phyloP scores from a whole-genome alignment of 768 basidiomycete species.

The Kwoniella pini region DNA sequence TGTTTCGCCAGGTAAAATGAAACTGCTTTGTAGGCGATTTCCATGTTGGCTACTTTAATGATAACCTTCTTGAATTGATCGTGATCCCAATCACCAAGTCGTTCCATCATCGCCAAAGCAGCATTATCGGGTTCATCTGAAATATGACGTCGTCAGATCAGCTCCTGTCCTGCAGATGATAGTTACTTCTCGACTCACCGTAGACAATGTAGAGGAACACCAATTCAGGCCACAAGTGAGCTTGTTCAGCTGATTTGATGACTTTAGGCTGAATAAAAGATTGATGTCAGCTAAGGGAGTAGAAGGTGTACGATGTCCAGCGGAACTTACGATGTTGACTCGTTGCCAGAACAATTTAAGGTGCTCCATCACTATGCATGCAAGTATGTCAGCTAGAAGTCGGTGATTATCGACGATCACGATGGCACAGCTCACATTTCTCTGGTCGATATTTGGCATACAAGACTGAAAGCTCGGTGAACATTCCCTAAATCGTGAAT shows the following conservation, averaged over 20 bases:
- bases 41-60: constrained; percentile 93
- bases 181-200: constrained; percentile 67
- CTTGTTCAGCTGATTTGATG: constrained; percentile 91
- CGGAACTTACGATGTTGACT: constrained; percentile 73
- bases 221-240: constrained; percentile 96
- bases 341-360: constrained; percentile 84
- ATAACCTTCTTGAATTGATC: constrained; percentile 99
- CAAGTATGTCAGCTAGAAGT: constrained; percentile 7
- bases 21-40: constrained; percentile 90
- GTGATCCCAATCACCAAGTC: constrained; percentile 98
- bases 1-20: constrained; percentile 46
- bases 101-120: constrained; percentile 97
- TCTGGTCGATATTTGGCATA: constrained; percentile 94
- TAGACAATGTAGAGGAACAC: constrained; percentile 99
- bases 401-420: constrained; percentile 18
- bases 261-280: constrained; percentile 70
- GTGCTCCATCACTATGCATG: constrained; percentile 86
- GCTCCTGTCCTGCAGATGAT: background rate
- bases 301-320: too few relatives aligned
- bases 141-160: constrained; percentile 12
- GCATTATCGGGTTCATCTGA: constrained; percentile 74
- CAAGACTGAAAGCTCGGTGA: constrained; percentile 87
- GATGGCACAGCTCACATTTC: constrained; percentile 65
- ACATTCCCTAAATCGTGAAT: constrained; percentile 65
- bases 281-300: background rate